These are phyloP conservation scores for Harringtonia aguacate DNA, from an alignment of 2,329 filamentous ascomycete species.

Conservation along the genomic window DNA sequence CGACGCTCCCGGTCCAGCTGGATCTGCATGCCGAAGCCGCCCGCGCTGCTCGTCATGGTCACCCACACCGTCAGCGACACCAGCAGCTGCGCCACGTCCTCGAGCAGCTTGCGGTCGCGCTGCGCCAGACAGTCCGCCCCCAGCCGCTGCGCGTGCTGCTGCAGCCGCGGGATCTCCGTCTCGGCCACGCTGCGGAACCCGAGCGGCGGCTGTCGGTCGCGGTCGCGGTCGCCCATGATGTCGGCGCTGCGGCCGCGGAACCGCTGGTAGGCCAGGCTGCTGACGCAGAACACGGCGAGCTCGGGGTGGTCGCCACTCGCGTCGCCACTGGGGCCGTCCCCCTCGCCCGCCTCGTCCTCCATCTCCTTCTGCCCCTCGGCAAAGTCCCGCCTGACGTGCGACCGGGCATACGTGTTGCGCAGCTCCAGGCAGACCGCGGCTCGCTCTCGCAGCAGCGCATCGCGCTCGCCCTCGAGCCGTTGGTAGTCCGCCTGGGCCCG, in stretches of 20 bases:
- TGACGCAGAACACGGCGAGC: slow-evolving; percentile 55
- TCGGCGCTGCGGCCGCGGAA: slow-evolving; percentile 45
- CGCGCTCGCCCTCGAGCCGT: background rate
- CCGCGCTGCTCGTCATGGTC: background rate
- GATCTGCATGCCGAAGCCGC: slow-evolving; percentile 3
- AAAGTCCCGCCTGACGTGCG: slow-evolving; percentile 46
- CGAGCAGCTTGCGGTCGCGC: slow-evolving; percentile 36
- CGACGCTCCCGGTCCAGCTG: slow-evolving; percentile 1
- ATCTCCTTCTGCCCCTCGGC: slow-evolving; percentile 49
- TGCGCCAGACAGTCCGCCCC: slow-evolving; percentile 26
- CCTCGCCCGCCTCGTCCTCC: slow-evolving; percentile 39
- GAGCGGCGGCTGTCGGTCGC: slow-evolving; percentile 11
- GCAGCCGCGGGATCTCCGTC: slow-evolving; percentile 49
- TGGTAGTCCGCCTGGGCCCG: slow-evolving; percentile 9
- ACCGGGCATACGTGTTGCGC: slow-evolving; percentile 44
- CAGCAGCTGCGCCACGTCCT: slow-evolving; percentile 23
- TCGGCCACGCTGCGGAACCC: slow-evolving; percentile 42
- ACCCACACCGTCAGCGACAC: slow-evolving; percentile 5
- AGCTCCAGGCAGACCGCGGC: slow-evolving; percentile 35
- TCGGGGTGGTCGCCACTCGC: slow-evolving; percentile 27
- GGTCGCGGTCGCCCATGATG: background rate
- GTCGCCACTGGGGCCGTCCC: slow-evolving; percentile 42
- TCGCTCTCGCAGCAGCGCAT: slow-evolving; percentile 13
- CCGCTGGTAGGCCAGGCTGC: slow-evolving; percentile 51
- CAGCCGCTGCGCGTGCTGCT: slow-evolving; percentile 46